Percentiles rank a stretch among this genome's conserved stretches.
Conservation (phyloP, 108 stramenopile species). For the Nitzschia sp. region DNA sequence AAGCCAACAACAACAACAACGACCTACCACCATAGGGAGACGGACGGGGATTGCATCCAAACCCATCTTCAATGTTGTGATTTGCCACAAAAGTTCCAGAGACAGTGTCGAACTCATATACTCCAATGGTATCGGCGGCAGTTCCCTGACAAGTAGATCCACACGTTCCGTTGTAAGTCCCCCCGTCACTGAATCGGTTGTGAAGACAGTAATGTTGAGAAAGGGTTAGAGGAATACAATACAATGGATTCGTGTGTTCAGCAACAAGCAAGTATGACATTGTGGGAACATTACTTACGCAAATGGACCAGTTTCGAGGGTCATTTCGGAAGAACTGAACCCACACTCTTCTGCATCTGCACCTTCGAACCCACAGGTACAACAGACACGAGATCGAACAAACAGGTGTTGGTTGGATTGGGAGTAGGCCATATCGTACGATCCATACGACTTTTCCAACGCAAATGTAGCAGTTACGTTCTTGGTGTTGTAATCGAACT, state of each 20-base stretch:
- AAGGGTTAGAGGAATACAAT: not conserved
- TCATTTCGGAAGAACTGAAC: not conserved
- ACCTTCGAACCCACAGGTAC: slow-evolving; percentile 27
- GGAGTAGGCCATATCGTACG: slow-evolving; percentile 8
- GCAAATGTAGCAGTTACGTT: slow-evolving; percentile 10
- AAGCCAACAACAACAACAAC: too few species aligned
- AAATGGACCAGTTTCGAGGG: slow-evolving; percentile 12
- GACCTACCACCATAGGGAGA: slow-evolving; percentile 24
- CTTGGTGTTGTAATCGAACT: slow-evolving; percentile 22
- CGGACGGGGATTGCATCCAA: slow-evolving; percentile 15
- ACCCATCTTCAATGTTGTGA: slow-evolving; percentile 20
- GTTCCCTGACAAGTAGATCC: slow-evolving; percentile 32
- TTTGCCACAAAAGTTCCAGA: slow-evolving; percentile 24
- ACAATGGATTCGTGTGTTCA: not conserved
- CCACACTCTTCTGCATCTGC: slow-evolving; percentile 15
- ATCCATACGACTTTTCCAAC: slow-evolving; percentile 11
- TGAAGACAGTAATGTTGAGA: too few species aligned
- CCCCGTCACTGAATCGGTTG: slow-evolving; percentile 4
- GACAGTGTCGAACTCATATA: slow-evolving; percentile 34
- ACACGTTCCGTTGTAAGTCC: not conserved
- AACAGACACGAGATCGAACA: slow-evolving; percentile 13
- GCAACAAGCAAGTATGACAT: not conserved
- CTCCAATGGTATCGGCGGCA: slow-evolving; percentile 22
- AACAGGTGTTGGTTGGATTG: slow-evolving; percentile 21
- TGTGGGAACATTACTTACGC: slow-evolving; percentile 15